Evolutionary conservation across 2,329 filamentous ascomycete genomes (phyloP), one percentile per base, ranked within the genome.

Genomic region (Exophiala viscosa): DNA sequence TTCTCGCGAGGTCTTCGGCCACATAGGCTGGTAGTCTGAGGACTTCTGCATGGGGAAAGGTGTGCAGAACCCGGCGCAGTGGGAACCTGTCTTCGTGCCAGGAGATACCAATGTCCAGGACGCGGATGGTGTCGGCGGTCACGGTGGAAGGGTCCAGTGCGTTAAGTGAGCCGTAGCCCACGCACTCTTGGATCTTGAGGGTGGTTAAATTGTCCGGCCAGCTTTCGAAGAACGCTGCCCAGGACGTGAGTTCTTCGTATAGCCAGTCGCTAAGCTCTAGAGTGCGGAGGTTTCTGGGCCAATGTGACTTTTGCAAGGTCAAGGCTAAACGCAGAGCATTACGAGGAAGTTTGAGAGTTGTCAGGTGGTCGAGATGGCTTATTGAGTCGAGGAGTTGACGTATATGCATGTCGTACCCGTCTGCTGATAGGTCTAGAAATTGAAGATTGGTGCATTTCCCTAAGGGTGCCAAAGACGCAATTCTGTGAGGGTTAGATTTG

Each of bases 391-490:
- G 76, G 11, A 85, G 69, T 3, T 69, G 67, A 18, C 70, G 64
- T 55, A 81, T 73, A 5, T 67, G 67, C 28, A 83, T 75, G 1
- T 71, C 67, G 51, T 81, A 78, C 10, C 68, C 71, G 5, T 83
- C 75, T 2, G 80, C 70, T 3, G 72, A 74, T 5, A 85, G 67
- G 59, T 84, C 77, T 13, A 84, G 68, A 2, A 70, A 55, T 8
- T 67, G 67, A 3, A 85, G 69, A 0, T 72, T 69, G 5, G 60
- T 58, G 64, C 80, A 83, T 67, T 83, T 84, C 2, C 75, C 73
- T 15, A 85, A 64, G 2, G 78, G 72, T 2, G 80, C 74, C 57
- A 83, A 76, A 62, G 78, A 79, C 55, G 82, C 81, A 46, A 78
- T 66, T 17, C 52, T 58, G 45, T 52, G 23, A 56, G 49, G 32